Evolutionary conservation across 2,329 filamentous ascomycete genomes (phyloP), one percentile per base, ranked within the genome.

Genomic region (Penicillium sp.): DNA sequence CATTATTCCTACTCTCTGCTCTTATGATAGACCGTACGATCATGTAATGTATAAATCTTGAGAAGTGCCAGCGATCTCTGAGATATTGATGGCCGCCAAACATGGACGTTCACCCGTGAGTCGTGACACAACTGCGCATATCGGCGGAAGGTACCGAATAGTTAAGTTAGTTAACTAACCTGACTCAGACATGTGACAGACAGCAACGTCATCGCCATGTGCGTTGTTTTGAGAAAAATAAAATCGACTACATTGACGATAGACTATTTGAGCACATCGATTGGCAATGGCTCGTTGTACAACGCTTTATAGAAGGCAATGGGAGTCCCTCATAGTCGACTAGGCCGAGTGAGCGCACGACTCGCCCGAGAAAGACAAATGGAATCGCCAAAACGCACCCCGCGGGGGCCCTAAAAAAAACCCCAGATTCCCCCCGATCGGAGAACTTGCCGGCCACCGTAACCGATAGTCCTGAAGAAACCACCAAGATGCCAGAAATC

Each of bases 401-500:
- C 64, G 63, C 59, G 57, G 61, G 59, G 61, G 20, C 52, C 35
- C 15, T 34, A 31, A 25, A 52, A 52, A 52, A 55, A 55, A 60
- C 65, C 62, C 64, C 64, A 61, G 64, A 65, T 67, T 62, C 57
- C 56, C 43, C 56, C 67, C 64, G 63, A 62, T 64, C 57, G 60
- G 56, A 45, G 39, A 58, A 61, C 38, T 62, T 63, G 37, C 62
- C 62, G 62, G 48, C 20, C 34, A 55, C 28, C 47, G 35, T 59
- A 65, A 41, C 61, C 63, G 58, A 60, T 39, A 31, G 45, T 52
- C 41, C 56, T 37, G 38, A 15, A 15, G 37, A 43, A 45, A 17
- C 25, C 38, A 43, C n/a, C 63, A 70, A 57, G 43, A 84, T 84
- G 80, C 67, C 79, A 50, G 72, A 78, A 60, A 86, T 91, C 63